Evolutionary conservation across 2,329 filamentous ascomycete genomes (phyloP).

Genomic region (Aureobasidium sp.): DNA sequence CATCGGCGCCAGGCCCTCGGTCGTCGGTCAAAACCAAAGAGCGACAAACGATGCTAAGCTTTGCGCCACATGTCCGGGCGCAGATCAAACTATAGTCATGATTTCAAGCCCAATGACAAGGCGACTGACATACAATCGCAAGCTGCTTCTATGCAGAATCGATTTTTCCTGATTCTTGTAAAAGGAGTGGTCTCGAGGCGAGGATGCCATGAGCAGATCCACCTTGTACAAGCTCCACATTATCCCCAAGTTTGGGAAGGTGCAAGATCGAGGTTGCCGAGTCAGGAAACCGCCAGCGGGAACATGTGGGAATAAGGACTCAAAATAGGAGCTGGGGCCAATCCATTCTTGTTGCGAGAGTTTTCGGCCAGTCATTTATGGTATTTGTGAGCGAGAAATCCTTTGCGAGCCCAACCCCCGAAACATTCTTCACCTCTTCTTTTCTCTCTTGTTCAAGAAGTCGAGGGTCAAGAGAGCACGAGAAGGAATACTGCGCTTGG

Average conservation of each 20-base stretch:
- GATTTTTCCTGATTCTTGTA: background rate
- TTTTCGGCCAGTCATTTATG: background rate
- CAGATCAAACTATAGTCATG: background rate
- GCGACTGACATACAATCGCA: background rate
- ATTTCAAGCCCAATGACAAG: background rate
- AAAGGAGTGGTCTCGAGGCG: background rate
- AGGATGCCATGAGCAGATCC: background rate
- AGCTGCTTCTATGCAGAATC: background rate
- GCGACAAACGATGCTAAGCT: constrained; percentile 6
- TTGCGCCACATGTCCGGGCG: constrained; percentile 4
- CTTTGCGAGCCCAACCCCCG: background rate
- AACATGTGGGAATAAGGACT: constrained; percentile 8
- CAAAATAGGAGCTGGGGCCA: background rate
- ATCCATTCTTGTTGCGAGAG: constrained; percentile 7
- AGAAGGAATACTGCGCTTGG: background rate
- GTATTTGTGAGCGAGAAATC: background rate
- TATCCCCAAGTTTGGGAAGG: background rate
- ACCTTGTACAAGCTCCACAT: background rate
- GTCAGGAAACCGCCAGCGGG: background rate
- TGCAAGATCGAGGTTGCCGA: constrained; percentile 1
- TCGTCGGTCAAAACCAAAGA: background rate
- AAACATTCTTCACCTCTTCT: background rate
- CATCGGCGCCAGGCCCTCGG: background rate
- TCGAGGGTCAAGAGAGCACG: background rate
- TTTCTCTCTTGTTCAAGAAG: background rate